Evolutionary conservation across 1,284 basidiomycete genomes (phyloP).

Genomic region (Fomitopsis schrenkii): DNA sequence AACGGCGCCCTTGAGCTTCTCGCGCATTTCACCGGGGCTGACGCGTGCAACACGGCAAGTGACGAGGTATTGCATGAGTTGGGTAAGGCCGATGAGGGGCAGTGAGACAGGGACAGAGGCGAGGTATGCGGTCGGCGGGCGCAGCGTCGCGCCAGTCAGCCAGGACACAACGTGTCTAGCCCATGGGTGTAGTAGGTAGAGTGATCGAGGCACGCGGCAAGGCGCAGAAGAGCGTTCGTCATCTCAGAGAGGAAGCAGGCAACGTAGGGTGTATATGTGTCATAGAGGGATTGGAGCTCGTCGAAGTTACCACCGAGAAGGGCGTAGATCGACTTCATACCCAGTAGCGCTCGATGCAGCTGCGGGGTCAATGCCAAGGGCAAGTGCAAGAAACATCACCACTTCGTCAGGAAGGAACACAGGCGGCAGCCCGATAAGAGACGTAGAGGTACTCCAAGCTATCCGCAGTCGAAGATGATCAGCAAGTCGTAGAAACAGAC

Average conservation of each 20-base stretch:
- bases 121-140: conserved; percentile 84
- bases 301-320: conserved; percentile 99
- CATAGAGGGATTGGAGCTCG: conserved; percentile 89
- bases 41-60: conserved; percentile 73
- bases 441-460: too few relatives aligned
- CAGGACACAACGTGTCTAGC: conserved; percentile 80
- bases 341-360: too few relatives aligned
- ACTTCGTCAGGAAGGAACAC: too few relatives aligned
- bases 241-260: conserved; percentile 64
- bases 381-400: too few relatives aligned
- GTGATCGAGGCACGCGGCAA: conserved; percentile 63
- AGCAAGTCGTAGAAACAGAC: too few relatives aligned
- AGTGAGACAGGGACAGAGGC: conserved; percentile 95
- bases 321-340: conserved; percentile 85
- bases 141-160: conserved; percentile 69
- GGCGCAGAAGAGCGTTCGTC: conserved; percentile 67
- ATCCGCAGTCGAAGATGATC: too few relatives aligned
- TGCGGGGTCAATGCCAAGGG: too few relatives aligned
- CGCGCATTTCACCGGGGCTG: conserved; percentile 77
- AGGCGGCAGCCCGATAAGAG: too few relatives aligned
- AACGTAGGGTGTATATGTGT: conserved; percentile 88
- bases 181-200: conserved; percentile 78
- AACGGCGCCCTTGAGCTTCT: conserved; percentile 80
- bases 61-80: conserved; percentile 90
- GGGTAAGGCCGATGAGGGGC: conserved; percentile 94